These are phyloP conservation scores for Metschnikowia corniflorae DNA, from an alignment of 805 yeast genomes.

Conservation along the genomic window DNA sequence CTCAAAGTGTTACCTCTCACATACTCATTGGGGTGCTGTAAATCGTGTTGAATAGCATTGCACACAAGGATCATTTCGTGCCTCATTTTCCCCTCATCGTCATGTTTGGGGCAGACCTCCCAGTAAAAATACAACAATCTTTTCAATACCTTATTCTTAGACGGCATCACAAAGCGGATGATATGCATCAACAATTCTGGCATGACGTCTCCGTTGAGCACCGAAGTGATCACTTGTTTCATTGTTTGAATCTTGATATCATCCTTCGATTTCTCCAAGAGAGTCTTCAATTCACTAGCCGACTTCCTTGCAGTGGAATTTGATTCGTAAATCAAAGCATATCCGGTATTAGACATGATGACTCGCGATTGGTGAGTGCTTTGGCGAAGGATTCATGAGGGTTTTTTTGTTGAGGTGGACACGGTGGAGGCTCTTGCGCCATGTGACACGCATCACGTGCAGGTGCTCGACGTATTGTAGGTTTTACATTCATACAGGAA, in stretches of 20 bases:
- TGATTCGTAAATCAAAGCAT: conserved; percentile 80
- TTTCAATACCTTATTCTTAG: conserved; percentile 84
- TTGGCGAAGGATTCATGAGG: conserved; percentile 5
- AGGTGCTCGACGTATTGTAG: too few relatives aligned
- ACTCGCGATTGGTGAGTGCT: conserved; percentile 5
- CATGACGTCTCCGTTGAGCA: conserved; percentile 90
- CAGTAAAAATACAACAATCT: conserved; percentile 91
- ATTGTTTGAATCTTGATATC: conserved; percentile 84
- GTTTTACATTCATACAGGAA: too few relatives aligned
- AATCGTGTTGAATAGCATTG: conserved; percentile 94
- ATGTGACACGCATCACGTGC: conserved; percentile 10
- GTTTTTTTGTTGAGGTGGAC: conserved; percentile 11
- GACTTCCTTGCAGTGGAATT: conserved; percentile 59
- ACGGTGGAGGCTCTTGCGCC: conserved; percentile 9
- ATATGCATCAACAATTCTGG: conserved; percentile 94
- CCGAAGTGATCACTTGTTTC: conserved; percentile 80
- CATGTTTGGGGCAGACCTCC: conserved; percentile 95
- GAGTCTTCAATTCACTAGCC: conserved; percentile 66
- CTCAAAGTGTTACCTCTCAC: conserved; percentile 94
- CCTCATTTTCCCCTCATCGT: conserved; percentile 82
- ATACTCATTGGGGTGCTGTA: conserved; percentile 97
- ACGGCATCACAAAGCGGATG: conserved; percentile 96
- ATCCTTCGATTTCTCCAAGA: conserved; percentile 86
- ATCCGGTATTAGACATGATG: conserved; percentile 43
- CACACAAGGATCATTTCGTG: conserved; percentile 99